These are phyloP conservation scores for Chaetothyriales sp. DNA, from an alignment of 2,329 filamentous ascomycete species.

Conservation along the genomic window DNA sequence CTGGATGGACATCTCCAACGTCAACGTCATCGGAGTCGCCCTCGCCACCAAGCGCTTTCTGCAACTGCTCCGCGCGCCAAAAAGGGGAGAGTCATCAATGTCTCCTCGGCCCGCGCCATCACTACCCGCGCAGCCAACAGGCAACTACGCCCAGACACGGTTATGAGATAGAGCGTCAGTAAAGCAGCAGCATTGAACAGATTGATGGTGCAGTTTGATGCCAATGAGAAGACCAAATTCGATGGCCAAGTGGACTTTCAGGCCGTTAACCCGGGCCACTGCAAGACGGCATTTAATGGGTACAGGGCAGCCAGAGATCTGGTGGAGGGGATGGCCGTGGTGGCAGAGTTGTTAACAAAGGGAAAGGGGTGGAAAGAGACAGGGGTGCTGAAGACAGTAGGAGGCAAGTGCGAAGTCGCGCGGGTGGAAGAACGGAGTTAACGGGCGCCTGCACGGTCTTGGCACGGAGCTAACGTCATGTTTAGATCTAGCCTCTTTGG, in stretches of 20 bases:
- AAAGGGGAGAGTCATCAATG: slow-evolving; percentile 23
- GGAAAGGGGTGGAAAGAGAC: too few relatives aligned
- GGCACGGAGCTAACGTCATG: background rate
- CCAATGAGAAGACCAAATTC: slow-evolving; percentile 1
- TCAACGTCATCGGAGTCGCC: slow-evolving; percentile 34
- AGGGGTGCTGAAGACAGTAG: too few relatives aligned
- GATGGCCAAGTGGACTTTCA: slow-evolving; percentile 1
- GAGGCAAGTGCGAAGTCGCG: too few relatives aligned
- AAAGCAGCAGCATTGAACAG: slow-evolving; percentile 10
- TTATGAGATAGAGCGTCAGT: slow-evolving; percentile 6
- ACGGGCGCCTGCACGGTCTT: too few relatives aligned
- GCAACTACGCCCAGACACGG: background rate
- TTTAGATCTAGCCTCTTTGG: background rate
- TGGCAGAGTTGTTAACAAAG: too few relatives aligned
- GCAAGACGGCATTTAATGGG: slow-evolving; percentile 4
- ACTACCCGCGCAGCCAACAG: too few relatives aligned
- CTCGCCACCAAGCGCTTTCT: slow-evolving; percentile 22
- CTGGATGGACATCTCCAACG: slow-evolving; percentile 13
- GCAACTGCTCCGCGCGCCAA: slow-evolving; percentile 18
- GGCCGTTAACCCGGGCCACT: slow-evolving; percentile 6
- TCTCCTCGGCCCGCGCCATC: slow-evolving; percentile 18
- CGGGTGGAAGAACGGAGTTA: too few relatives aligned
- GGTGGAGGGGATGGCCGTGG: too few relatives aligned
- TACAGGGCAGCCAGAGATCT: too few relatives aligned
- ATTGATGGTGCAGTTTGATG: slow-evolving; percentile 8